Evolutionary conservation across 495 filamentous ascomycete species (phyloP).

Genomic region (Friedmanniomyces endolithicus): DNA sequence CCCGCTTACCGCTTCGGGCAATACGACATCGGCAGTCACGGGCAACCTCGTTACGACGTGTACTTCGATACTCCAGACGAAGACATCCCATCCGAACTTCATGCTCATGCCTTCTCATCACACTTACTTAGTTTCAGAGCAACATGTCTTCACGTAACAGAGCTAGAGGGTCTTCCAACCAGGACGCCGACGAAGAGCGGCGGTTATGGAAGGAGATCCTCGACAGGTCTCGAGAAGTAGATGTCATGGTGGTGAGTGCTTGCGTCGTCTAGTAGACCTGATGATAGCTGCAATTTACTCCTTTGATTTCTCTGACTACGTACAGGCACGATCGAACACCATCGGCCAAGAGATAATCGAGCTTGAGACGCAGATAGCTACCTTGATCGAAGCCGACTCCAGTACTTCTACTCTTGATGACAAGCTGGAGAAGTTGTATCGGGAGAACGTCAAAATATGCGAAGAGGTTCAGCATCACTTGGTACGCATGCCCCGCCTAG

Average conservation of each 20-base stretch:
- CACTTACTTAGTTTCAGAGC: too few relatives aligned
- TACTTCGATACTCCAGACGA: not conserved
- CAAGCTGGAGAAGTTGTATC: constrained; percentile 45
- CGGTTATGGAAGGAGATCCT: constrained; percentile 52
- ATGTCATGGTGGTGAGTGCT: constrained; percentile 26
- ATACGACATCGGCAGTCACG: too few relatives aligned
- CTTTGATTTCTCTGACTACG: not conserved
- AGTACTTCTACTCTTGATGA: constrained; percentile 26
- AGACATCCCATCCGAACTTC: not conserved
- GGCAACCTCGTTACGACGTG: too few relatives aligned
- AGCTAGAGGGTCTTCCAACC: constrained; percentile 32
- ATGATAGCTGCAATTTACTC: not conserved
- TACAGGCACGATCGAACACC: constrained; percentile 29
- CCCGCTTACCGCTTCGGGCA: too few relatives aligned
- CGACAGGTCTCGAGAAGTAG: constrained; percentile 38
- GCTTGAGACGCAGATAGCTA: constrained; percentile 38
- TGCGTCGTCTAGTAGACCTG: not conserved
- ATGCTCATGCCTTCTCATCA: not conserved
- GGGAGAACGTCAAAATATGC: constrained; percentile 50
- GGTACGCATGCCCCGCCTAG: not conserved
- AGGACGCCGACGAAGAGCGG: constrained; percentile 47
- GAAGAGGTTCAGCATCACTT: constrained; percentile 51
- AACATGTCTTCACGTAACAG: constrained; percentile 35
- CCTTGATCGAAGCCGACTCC: constrained; percentile 6
- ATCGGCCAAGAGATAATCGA: constrained; percentile 43